phyloP scores from a whole-genome alignment of 306 rosid genomes.

The Adenanthera pavonina region DNA sequence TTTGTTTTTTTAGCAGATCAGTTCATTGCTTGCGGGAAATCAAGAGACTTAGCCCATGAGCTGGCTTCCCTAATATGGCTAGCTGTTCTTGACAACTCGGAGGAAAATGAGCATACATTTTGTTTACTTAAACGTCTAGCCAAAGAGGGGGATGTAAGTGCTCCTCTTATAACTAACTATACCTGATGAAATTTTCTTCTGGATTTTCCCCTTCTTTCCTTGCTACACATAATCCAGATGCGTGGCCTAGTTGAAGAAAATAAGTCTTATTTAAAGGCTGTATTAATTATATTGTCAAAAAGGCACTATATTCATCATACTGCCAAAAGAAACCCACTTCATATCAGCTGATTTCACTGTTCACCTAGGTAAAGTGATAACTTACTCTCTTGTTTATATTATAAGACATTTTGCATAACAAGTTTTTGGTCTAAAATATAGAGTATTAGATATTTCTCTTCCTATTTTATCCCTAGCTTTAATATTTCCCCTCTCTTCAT shows the following conservation, averaged over 20 bases:
- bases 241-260: not conserved
- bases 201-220: not conserved
- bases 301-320: not conserved
- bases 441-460: too few relatives aligned
- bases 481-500: too few relatives aligned
- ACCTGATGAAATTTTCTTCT: not conserved
- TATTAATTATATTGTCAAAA: not conserved
- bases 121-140: slow-evolving; percentile 71
- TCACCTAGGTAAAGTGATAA: not conserved
- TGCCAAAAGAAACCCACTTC: not conserved
- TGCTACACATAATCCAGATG: not conserved
- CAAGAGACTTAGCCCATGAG: slow-evolving; percentile 71
- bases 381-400: not conserved
- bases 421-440: too few relatives aligned
- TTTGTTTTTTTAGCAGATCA: slow-evolving; percentile 59
- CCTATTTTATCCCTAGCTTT: too few relatives aligned
- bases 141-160: slow-evolving; percentile 76
- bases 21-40: slow-evolving; percentile 77
- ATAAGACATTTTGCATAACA: too few relatives aligned
- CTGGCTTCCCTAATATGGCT: slow-evolving; percentile 79
- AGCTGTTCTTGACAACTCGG: slow-evolving; percentile 74
- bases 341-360: not conserved
- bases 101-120: slow-evolving; percentile 66
- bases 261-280: not conserved
- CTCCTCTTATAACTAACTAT: not conserved